phyloP scores from a whole-genome alignment of 495 filamentous ascomycete genomes.

The Aspergillus sclerotiicarbonarius region DNA sequence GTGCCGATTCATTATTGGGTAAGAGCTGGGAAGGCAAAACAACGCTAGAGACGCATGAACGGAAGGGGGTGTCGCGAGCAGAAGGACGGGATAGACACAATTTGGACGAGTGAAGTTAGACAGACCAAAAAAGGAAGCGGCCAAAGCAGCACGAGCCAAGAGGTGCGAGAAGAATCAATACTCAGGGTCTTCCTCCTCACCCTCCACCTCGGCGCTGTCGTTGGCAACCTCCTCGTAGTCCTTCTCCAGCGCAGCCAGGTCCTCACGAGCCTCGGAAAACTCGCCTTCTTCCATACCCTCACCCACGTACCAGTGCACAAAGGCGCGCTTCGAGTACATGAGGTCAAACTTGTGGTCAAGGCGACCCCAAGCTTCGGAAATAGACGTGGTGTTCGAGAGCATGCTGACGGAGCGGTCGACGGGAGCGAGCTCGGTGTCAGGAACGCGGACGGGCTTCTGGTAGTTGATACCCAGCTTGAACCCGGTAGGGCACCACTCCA shows the following conservation, averaged over 20 bases:
- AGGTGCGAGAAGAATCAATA: conserved; percentile 51
- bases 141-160: conserved; percentile 8
- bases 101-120: conserved; percentile 16
- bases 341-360: conserved; percentile 94
- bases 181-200: conserved; percentile 56
- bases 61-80: conserved; percentile 32
- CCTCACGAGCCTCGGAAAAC: conserved; percentile 87
- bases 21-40: conserved; percentile 7
- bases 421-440: conserved; percentile 71
- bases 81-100: conserved; percentile 19
- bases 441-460: conserved; percentile 80
- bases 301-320: conserved; percentile 94
- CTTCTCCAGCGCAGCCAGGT: conserved; percentile 84
- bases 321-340: conserved; percentile 95
- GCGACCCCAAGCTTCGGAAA: conserved; percentile 85
- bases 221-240: conserved; percentile 90
- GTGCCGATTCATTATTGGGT: conserved; percentile 14
- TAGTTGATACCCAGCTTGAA: conserved; percentile 97
- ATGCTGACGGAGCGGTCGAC: conserved; percentile 88
- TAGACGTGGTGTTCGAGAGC: conserved; percentile 89
- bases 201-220: conserved; percentile 62
- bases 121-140: conserved; percentile 26
- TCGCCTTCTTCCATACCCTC: conserved; percentile 97
- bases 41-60: conserved; percentile 31
- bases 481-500: conserved; percentile 95